Evolutionary conservation across 2,329 filamentous ascomycete species (phyloP).

Genomic region (Monilinia polystroma): DNA sequence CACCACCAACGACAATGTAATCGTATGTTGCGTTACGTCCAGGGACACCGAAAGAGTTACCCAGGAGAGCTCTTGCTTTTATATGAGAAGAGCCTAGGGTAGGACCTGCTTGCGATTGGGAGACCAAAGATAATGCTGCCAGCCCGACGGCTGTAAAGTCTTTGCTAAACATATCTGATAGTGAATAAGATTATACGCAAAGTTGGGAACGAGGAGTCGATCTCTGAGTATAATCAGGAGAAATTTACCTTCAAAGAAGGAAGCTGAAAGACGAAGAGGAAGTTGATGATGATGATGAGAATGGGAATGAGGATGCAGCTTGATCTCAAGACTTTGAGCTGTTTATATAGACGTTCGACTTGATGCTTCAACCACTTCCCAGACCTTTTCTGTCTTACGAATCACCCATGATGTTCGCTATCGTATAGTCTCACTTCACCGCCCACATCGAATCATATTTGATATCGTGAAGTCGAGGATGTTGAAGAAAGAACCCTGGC

Average conservation of each 20-base stretch:
- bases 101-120: conserved; percentile 17
- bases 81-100: conserved; percentile 1
- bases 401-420: conserved; percentile 7
- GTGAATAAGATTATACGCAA: neutral
- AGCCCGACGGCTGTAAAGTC: conserved; percentile 16
- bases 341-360: conserved; percentile 21
- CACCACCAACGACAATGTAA: conserved; percentile 26
- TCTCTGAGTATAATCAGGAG: neutral
- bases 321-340: conserved; percentile 8
- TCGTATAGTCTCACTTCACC: conserved; percentile 16
- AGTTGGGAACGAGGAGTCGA: neutral
- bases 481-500: conserved; percentile 12
- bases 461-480: neutral
- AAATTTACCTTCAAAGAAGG: neutral
- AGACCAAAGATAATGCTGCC: conserved; percentile 17
- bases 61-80: conserved; percentile 20
- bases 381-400: neutral
- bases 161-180: conserved; percentile 21
- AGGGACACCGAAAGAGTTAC: conserved; percentile 23
- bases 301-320: conserved; percentile 12
- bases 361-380: conserved; percentile 2
- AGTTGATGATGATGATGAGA: neutral
- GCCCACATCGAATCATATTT: neutral
- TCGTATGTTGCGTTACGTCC: conserved; percentile 24
- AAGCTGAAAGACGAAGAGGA: neutral